These are phyloP conservation scores for Hypseocharis bilobata DNA, from an alignment of 441 rosid genomes.

Conservation along the genomic window DNA sequence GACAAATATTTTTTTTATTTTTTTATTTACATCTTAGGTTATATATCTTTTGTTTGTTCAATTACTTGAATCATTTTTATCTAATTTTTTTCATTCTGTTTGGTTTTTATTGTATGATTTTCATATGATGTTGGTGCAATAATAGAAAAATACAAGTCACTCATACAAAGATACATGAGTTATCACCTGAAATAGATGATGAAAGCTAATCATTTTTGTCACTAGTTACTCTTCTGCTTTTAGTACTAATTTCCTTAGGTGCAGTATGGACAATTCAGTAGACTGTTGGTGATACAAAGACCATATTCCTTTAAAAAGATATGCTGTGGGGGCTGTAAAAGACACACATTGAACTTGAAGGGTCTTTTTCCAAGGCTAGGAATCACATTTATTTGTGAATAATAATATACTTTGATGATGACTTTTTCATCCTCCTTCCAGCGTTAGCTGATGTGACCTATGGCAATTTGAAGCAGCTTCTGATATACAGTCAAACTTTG, in stretches of 20 bases:
- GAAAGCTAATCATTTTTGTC: background rate
- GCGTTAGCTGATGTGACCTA: background rate
- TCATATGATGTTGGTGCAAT: background rate
- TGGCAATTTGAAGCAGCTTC: background rate
- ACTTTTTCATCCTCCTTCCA: background rate
- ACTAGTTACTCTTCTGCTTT: background rate
- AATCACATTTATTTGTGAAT: background rate
- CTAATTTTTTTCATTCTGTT: background rate
- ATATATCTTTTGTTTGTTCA: conserved; percentile 10
- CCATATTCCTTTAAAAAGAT: background rate
- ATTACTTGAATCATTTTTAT: background rate
- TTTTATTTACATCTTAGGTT: too few relatives aligned
- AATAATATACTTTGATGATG: background rate
- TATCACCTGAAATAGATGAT: background rate
- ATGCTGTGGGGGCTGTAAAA: background rate
- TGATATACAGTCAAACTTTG: background rate
- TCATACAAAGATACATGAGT: background rate
- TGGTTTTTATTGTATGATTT: background rate
- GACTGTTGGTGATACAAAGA: background rate
- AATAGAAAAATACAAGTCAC: too few relatives aligned
- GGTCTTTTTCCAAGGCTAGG: background rate
- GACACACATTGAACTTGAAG: background rate
- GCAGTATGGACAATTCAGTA: background rate
- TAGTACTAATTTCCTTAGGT: background rate
- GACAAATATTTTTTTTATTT: background rate